phyloP scores from a whole-genome alignment of 1,284 basidiomycete species.

The Austropuccinia psidii region DNA sequence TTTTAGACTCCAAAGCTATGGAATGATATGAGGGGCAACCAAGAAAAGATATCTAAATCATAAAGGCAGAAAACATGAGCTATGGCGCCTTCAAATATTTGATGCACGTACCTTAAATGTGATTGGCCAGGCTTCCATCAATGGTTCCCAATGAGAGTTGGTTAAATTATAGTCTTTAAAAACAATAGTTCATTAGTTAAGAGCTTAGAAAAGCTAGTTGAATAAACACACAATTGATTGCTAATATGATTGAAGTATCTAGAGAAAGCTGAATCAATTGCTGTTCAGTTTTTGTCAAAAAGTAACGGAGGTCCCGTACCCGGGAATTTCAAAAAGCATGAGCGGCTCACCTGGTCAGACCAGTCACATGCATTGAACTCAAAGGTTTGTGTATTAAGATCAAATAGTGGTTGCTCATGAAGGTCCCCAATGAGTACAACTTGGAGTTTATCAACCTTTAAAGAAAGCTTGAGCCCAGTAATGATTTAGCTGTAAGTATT shows the following conservation, averaged over 20 bases:
- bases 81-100: neutral
- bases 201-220: slow-evolving; percentile 39
- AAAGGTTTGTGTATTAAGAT: slow-evolving; percentile 79
- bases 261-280: slow-evolving; percentile 60
- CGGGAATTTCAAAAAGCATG: slow-evolving; percentile 23
- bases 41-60: slow-evolving; percentile 31
- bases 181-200: neutral
- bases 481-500: too few species aligned
- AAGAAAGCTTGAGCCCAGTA: slow-evolving; percentile 73
- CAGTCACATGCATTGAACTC: slow-evolving; percentile 79
- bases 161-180: slow-evolving; percentile 74
- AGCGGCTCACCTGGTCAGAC: slow-evolving; percentile 68
- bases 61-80: neutral
- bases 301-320: too few species aligned
- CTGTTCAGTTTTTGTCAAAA: too few species aligned
- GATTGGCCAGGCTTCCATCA: slow-evolving; percentile 96
- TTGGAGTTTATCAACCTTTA: slow-evolving; percentile 79
- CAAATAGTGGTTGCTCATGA: slow-evolving; percentile 88
- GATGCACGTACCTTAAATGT: slow-evolving; percentile 57
- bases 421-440: slow-evolving; percentile 89
- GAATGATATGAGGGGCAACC: slow-evolving; percentile 38
- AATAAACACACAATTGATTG: slow-evolving; percentile 59
- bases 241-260: slow-evolving; percentile 66
- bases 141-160: slow-evolving; percentile 99
- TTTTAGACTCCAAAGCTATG: slow-evolving; percentile 54